phyloP scores from a whole-genome alignment of 2,329 filamentous ascomycete genomes.

The Arthrobotrys sinensis region DNA sequence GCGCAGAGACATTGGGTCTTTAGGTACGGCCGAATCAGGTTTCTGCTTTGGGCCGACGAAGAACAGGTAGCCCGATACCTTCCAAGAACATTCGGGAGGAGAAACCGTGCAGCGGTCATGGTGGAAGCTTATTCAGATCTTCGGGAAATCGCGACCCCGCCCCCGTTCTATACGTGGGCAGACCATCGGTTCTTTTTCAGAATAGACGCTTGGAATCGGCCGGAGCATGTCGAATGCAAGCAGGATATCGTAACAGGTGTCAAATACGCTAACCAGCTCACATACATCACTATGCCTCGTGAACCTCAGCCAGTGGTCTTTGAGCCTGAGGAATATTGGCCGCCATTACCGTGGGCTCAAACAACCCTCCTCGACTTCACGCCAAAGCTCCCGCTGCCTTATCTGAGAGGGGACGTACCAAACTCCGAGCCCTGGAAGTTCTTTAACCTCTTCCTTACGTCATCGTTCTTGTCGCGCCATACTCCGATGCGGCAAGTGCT shows the following conservation, averaged over 20 bases:
- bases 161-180: constrained; percentile 66
- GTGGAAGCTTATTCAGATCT: constrained; percentile 76
- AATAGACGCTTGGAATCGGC: constrained; percentile 71
- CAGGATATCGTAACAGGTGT: constrained; percentile 70
- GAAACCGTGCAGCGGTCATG: constrained; percentile 74
- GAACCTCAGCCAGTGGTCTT: constrained; percentile 64
- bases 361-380: constrained; percentile 43
- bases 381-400: constrained; percentile 35
- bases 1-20: constrained; percentile 77
- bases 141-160: constrained; percentile 72
- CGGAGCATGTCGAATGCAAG: constrained; percentile 68
- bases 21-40: constrained; percentile 82
- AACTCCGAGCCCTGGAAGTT: constrained; percentile 57
- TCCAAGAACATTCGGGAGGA: constrained; percentile 73
- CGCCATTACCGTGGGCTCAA: constrained; percentile 31
- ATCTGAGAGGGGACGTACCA: constrained; percentile 32
- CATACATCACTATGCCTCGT: constrained; percentile 68
- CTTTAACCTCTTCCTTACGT: constrained; percentile 51
- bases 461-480: constrained; percentile 39
- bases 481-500: constrained; percentile 32
- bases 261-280: constrained; percentile 69
- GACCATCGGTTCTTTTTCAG: constrained; percentile 64
- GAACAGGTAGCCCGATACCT: constrained; percentile 75
- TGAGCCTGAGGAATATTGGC: constrained; percentile 31
- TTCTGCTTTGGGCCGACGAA: constrained; percentile 80